phyloP scores from a whole-genome alignment of 768 basidiomycete species.

The Lactarius evosmus region DNA sequence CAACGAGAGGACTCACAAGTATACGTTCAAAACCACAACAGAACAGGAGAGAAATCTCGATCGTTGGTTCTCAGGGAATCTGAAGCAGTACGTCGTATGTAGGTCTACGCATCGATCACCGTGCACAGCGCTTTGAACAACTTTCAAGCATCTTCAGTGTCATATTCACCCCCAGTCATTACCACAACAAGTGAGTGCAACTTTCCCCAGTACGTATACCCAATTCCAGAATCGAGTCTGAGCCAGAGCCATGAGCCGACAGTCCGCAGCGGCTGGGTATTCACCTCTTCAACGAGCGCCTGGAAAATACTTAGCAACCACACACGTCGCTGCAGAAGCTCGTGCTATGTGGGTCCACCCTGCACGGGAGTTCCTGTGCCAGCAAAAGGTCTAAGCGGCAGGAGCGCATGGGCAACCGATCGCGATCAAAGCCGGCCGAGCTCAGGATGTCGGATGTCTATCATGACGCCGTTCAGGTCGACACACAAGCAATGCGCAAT shows the following conservation, averaged over 20 bases:
- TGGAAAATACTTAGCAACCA: conserved; percentile 20
- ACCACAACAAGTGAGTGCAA: conserved; percentile 44
- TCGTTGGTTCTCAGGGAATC: not conserved
- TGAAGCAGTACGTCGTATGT: conserved; percentile 37
- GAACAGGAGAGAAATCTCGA: too few relatives aligned
- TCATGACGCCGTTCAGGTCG: conserved; percentile 20
- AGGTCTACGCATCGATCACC: conserved; percentile 41
- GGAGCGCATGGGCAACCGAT: conserved; percentile 22
- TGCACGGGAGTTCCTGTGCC: conserved; percentile 14
- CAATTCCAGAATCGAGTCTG: not conserved
- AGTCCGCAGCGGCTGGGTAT: too few relatives aligned
- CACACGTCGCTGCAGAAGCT: conserved; percentile 20
- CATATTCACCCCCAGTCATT: conserved; percentile 47
- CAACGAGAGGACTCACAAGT: too few relatives aligned
- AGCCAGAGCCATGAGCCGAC: not conserved
- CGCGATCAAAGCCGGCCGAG: conserved; percentile 20
- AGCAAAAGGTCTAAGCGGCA: conserved; percentile 24
- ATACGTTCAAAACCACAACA: too few relatives aligned
- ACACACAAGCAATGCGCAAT: conserved; percentile 19
- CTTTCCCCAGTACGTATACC: conserved; percentile 41
- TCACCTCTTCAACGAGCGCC: conserved; percentile 10
- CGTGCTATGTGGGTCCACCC: conserved; percentile 11
- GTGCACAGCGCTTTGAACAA: conserved; percentile 50
- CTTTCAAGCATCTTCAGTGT: conserved; percentile 47
- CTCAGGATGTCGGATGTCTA: conserved; percentile 24